Evolutionary conservation across 768 basidiomycete species (phyloP).

Genomic region (Tulasnella sp.): DNA sequence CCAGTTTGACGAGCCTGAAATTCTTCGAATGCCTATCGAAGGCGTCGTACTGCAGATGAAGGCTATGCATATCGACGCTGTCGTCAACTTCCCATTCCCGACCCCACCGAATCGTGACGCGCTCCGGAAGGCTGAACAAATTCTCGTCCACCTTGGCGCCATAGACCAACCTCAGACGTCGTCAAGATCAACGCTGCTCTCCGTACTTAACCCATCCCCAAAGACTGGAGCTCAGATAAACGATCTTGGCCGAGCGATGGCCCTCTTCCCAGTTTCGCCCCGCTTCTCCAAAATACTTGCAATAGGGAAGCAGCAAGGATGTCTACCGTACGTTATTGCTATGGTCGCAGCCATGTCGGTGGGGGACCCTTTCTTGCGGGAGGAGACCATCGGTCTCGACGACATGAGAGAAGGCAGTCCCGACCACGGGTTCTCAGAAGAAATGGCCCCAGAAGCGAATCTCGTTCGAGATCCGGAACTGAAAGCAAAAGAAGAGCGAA

Average conservation of each 20-base stretch:
- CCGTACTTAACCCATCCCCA: slow-evolving; percentile 27
- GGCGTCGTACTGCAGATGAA: slow-evolving; percentile 98
- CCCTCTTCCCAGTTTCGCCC: slow-evolving; percentile 87
- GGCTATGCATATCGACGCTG: slow-evolving; percentile 94
- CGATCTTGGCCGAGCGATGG: slow-evolving; percentile 84
- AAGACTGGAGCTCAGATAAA: slow-evolving; percentile 61
- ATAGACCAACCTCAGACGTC: slow-evolving; percentile 38
- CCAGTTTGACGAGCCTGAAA: slow-evolving; percentile 80
- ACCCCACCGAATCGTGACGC: slow-evolving; percentile 79
- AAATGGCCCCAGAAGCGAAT: slow-evolving; percentile 35
- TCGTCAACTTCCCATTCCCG: slow-evolving; percentile 96
- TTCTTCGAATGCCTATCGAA: slow-evolving; percentile 91
- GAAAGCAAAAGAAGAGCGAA: slow-evolving; percentile 50
- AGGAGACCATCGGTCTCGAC: slow-evolving; percentile 42
- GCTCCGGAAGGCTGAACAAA: slow-evolving; percentile 72
- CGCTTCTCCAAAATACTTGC: slow-evolving; percentile 95
- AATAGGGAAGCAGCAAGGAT: slow-evolving; percentile 75
- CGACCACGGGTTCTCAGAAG: slow-evolving; percentile 37
- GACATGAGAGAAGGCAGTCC: slow-evolving; percentile 36
- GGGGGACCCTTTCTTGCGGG: slow-evolving; percentile 91
- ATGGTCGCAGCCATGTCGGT: slow-evolving; percentile 88
- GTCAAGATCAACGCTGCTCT: slow-evolving; percentile 25
- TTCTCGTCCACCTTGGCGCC: slow-evolving; percentile 76
- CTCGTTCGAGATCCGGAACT: slow-evolving; percentile 43
- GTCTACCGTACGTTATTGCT: slow-evolving; percentile 83